phyloP scores from a whole-genome alignment of 148 eudicot genomes.

The Pouteria glomerata region DNA sequence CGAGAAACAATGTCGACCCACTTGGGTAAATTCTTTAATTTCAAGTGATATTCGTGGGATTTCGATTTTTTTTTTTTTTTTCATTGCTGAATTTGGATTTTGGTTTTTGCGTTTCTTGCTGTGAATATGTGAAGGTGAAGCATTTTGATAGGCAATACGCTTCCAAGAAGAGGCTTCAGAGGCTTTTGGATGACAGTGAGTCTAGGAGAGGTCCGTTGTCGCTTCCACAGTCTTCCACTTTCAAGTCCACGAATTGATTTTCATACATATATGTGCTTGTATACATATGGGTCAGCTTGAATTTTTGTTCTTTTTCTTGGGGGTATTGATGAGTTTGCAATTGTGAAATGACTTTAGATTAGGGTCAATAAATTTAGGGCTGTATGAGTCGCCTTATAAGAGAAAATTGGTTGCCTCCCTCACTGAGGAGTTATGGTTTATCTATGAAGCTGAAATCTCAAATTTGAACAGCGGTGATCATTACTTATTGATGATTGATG shows the following conservation, averaged over 20 bases:
- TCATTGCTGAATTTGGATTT: not conserved
- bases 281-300: not conserved
- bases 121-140: slow-evolving; percentile 47
- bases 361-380: not conserved
- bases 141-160: slow-evolving; percentile 79
- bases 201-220: slow-evolving; percentile 73
- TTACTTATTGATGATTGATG: not conserved
- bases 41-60: not conserved
- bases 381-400: too few species aligned
- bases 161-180: slow-evolving; percentile 62
- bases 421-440: not conserved
- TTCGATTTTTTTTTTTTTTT: not conserved
- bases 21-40: slow-evolving; percentile 49
- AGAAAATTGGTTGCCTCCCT: not conserved
- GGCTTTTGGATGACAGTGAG: slow-evolving; percentile 22
- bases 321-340: not conserved
- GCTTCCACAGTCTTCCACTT: slow-evolving; percentile 54
- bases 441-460: not conserved
- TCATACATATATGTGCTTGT: not conserved
- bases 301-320: not conserved
- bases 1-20: slow-evolving; percentile 61
- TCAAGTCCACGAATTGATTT: slow-evolving; percentile 21
- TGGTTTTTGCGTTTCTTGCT: not conserved
- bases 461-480: not conserved
- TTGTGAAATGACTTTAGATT: not conserved